A percentile compares a stretch with the other conserved stretches of the same genome.
Conservation (phyloP, 2,329 filamentous ascomycete genomes). For the Paecilomyces sp. region DNA sequence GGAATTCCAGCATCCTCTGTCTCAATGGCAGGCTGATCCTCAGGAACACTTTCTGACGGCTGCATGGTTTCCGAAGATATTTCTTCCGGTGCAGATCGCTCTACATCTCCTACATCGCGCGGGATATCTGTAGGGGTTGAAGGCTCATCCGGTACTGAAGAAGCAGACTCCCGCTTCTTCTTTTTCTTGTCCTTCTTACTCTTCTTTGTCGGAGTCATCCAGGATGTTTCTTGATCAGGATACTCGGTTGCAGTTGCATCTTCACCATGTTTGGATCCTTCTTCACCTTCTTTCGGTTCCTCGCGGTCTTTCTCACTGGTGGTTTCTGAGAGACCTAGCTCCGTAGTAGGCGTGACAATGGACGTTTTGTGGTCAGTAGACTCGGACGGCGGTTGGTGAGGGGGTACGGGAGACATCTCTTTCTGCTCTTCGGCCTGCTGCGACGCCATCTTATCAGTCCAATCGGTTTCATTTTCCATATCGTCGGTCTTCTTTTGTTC, state of each 20-base stretch:
- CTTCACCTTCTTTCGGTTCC: background rate
- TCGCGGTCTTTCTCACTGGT: background rate
- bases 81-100: background rate
- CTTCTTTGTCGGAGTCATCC: background rate
- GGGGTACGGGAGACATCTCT: constrained; percentile 17
- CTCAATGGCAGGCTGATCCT: background rate
- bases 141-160: background rate
- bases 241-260: background rate
- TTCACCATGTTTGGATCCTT: background rate
- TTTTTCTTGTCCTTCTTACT: constrained; percentile 4
- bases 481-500: constrained; percentile 28
- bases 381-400: background rate
- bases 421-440: constrained; percentile 36
- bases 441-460: constrained; percentile 39
- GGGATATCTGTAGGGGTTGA: background rate
- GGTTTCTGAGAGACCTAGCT: background rate
- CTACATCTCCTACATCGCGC: background rate
- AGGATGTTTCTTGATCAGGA: background rate
- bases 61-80: background rate
- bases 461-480: constrained; percentile 31
- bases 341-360: background rate
- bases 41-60: background rate
- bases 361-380: background rate
- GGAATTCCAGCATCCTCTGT: background rate
- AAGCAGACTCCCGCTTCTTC: background rate